Base-by-base conservation (phyloP, 345 rosid species). In the Aegle marmelos region DNA sequence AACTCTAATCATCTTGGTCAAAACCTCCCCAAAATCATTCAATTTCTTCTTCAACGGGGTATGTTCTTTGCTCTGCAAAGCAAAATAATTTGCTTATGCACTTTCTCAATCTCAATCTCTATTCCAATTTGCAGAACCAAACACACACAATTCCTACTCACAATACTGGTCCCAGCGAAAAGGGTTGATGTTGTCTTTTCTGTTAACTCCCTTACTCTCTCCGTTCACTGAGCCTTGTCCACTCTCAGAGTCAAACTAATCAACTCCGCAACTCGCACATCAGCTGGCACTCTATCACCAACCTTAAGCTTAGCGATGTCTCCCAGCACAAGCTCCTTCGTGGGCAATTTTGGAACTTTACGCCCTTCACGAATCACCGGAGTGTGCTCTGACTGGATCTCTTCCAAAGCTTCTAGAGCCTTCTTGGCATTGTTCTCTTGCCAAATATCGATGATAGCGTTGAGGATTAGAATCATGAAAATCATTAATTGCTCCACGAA, bases 341-440 rank as follows among this genome's bases (percentile, higher is more conserved):
- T 89, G 0, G 80, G 87, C 59, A 90, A 57, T 58, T 70, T 81
- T 17, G 79, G 74, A 9, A 85, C 8, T 83, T 77, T 88, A 56
- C 72, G 59, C 28, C 90, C 89, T 57, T 86, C 92, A 37, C 95
- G 85, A 48, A 88, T 68, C 62, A 86, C 93, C 8, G 85, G 36
- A 0, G 93, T 92, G 4, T 87, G 91, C 84, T 91, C 91, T 1
- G 95, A 91, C 36, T 91, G 95, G 45, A 91, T 90, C 81, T 91
- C 93, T 81, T 88, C 83, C 73, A 91, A 72, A 7, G 93, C 93
- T 72, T 90, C 95, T 62, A 91, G 68, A 8, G 95, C 93, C 79
- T 91, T 91, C 90, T 91, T 93, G 0, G 92, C 93, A 72, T 90
- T 90, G 31, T 72, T 88, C 76, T 90, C 95, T 72, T 91, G 95